These are phyloP conservation scores for Leucocoprinus leucothites DNA, from an alignment of 768 basidiomycete species.

Conservation along the genomic window DNA sequence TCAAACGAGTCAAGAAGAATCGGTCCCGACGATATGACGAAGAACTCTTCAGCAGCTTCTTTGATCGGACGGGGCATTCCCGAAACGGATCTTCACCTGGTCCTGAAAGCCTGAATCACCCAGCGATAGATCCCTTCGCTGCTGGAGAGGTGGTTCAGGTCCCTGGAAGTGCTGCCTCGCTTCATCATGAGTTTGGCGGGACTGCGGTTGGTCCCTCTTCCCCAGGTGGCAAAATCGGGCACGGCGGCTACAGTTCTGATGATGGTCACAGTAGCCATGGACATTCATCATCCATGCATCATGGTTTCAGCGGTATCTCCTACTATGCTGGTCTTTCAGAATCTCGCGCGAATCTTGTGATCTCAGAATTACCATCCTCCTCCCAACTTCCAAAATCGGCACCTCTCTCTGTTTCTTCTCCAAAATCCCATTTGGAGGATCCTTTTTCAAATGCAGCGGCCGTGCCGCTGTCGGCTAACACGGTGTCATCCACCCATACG, in stretches of 20 bases:
- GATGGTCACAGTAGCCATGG: not conserved
- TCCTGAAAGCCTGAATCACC: not conserved
- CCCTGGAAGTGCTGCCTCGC: not conserved
- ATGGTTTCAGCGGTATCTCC: constrained; percentile 2
- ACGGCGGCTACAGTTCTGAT: not conserved
- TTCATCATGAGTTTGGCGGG: not conserved
- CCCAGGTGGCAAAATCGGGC: not conserved
- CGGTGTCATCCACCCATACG: not conserved
- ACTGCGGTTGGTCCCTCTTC: not conserved
- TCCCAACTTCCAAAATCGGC: not conserved
- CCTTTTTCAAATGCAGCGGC: not conserved
- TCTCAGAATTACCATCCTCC: not conserved
- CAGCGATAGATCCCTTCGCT: constrained; percentile 7
- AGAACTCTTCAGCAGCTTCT: not conserved
- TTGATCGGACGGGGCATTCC: not conserved
- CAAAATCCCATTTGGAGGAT: not conserved
- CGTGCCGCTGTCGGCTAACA: not conserved
- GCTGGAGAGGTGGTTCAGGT: constrained; percentile 6
- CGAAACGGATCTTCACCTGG: not conserved
- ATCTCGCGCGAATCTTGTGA: not conserved
- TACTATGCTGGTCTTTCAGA: not conserved
- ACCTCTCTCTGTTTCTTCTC: not conserved
- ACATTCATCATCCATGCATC: constrained; percentile 3
- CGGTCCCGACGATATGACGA: not conserved
- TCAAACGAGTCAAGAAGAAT: constrained; percentile 10